A percentile compares a stretch with the other conserved stretches of the same genome.
phyloP scores from a whole-genome alignment of 768 basidiomycete genomes.

The Leccinellum rugosiceps region DNA sequence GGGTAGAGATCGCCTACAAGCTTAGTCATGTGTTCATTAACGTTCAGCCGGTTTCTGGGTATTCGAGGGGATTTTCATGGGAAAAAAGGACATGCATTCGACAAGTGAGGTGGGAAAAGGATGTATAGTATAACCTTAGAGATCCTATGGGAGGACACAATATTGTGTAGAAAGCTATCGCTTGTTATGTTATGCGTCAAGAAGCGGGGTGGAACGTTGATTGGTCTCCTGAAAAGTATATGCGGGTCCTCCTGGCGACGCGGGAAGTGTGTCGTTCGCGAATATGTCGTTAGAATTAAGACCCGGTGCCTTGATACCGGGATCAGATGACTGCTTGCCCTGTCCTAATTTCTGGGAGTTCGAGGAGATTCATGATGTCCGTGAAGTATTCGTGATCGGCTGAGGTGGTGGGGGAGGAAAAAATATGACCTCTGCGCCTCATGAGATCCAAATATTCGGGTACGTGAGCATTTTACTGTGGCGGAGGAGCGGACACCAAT shows the following conservation, averaged over 20 bases:
- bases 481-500: neutral
- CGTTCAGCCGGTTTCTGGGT: neutral
- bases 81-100: neutral
- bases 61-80: conserved; percentile 10
- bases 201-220: neutral
- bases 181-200: neutral
- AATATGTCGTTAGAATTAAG: conserved; percentile 9
- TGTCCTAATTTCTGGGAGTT: conserved; percentile 9
- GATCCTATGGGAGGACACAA: neutral
- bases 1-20: neutral
- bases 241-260: neutral
- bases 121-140: conserved; percentile 3
- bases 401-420: neutral
- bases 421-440: neutral
- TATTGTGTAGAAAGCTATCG: neutral
- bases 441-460: neutral
- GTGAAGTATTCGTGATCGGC: neutral
- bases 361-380: neutral
- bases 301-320: conserved; percentile 4
- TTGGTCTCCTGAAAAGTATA: conserved; percentile 2
- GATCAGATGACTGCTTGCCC: neutral
- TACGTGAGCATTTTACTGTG: neutral
- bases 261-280: conserved; percentile 5
- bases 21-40: neutral
- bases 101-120: neutral